Evolutionary conservation across 352 stramenopile genomes (phyloP), one percentile per base, ranked within the genome.

Genomic region (Globisporangium orthogonon): DNA sequence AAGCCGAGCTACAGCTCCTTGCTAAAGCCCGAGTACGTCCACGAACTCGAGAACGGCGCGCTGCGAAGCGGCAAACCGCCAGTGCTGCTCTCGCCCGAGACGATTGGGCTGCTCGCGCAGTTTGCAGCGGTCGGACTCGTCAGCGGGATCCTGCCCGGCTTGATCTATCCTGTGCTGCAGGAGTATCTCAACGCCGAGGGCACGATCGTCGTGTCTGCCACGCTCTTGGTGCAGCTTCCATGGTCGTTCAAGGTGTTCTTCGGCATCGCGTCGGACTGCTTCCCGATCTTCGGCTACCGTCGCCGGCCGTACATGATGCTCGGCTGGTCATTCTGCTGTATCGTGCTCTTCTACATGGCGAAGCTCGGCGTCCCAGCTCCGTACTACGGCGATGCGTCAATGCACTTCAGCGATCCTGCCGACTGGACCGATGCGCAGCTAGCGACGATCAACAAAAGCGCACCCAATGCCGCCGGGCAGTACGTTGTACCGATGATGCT

Each of bases 401-500:
- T 74, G 58, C 66, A 67, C 45, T 70, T 47, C 31, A 73, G 54
- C 14, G 71, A 48, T 48, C 62, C 63, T 14, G 62, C 68, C 13
- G 44, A 76, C n/a, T 78, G 66, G 65, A 78, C 72, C 0, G 45
- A 66, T 5, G 58, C 55, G 1, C 59, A 77, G 39, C 54, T 49
- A 18, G 58, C 67, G 17, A 80, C 50, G 31, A 74, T 86, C 57
- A 86, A 87, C 58, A 11, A 46, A 0, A 35, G 57, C 13, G 71
- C 74, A 7, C 62, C 73, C 10, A 59, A 78, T 45, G 61, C 66
- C 2, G 77, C 72, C 4, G 66, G 62, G 18, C 69, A 67, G 39
- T 87, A 85, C 40, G 70, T 91, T 30, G 66, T 89, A 40, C 73
- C 70, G 13, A 87, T 89, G 78, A 88, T 87, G 78, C 62, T 89